These are phyloP conservation scores for Arthroderma uncinatum DNA, from an alignment of 2,329 filamentous ascomycete species.

Conservation along the genomic window DNA sequence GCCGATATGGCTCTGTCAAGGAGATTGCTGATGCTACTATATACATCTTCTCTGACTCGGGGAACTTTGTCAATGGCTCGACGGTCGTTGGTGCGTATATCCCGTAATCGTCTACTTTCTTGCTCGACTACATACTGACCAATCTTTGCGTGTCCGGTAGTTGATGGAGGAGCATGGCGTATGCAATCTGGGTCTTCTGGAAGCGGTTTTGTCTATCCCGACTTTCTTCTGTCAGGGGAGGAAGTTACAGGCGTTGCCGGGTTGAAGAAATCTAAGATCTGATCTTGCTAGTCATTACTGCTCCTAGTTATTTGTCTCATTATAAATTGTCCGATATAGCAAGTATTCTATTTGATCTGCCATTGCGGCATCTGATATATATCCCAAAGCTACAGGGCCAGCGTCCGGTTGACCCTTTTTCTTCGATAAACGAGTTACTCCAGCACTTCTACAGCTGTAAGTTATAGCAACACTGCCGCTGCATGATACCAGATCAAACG, in stretches of 20 bases:
- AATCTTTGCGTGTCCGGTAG: slow-evolving; percentile 15
- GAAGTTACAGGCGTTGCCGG: slow-evolving; percentile 48
- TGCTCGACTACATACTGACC: slow-evolving; percentile 3
- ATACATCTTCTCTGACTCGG: slow-evolving; percentile 75
- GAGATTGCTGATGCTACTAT: slow-evolving; percentile 91
- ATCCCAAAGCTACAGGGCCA: too few species aligned
- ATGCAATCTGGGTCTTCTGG: slow-evolving; percentile 25
- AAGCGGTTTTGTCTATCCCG: slow-evolving; percentile 43
- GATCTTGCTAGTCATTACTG: slow-evolving; percentile 6
- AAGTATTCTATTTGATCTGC: too few species aligned
- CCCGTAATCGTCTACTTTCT: too few species aligned
- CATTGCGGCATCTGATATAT: too few species aligned
- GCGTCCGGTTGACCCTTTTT: too few species aligned
- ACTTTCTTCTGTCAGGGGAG: slow-evolving; percentile 46
- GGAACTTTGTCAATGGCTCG: slow-evolving; percentile 75
- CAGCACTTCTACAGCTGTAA: too few species aligned
- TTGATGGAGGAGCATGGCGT: slow-evolving; percentile 35
- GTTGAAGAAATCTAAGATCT: slow-evolving; percentile 47
- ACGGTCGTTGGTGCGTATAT: slow-evolving; percentile 52
- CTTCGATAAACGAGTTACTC: too few species aligned
- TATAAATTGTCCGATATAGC: too few species aligned
- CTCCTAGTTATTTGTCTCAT: not conserved
- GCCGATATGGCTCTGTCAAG: slow-evolving; percentile 65
- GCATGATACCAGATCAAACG: not conserved
- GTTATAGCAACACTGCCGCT: not conserved